Percentiles rank a stretch among this genome's conserved stretches.
Evolutionary conservation across 2,329 filamentous ascomycete species (phyloP).

Genomic region (Aspergillus brunneoviolaceus): DNA sequence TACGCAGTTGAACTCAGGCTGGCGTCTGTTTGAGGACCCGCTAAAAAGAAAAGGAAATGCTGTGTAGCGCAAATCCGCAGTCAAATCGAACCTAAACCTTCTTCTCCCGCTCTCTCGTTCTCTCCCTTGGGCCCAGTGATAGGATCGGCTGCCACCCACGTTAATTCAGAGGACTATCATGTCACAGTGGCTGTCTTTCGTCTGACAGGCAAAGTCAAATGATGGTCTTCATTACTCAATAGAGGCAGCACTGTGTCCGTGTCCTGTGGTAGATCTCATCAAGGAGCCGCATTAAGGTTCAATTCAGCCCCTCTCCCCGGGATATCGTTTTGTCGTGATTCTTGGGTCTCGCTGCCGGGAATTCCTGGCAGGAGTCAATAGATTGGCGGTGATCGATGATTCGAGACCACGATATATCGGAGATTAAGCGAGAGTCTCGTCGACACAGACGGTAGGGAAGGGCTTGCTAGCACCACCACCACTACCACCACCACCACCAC

Average conservation of each 20-base stretch:
- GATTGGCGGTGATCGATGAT: constrained; percentile 10
- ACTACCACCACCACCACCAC: neutral
- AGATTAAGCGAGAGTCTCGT: constrained; percentile 17
- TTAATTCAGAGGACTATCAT: neutral
- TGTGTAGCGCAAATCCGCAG: neutral
- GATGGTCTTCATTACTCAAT: neutral
- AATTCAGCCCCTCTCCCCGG: constrained; percentile 5
- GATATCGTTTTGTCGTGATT: neutral
- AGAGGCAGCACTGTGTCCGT: neutral
- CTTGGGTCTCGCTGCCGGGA: constrained; percentile 4
- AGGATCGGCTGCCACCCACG: neutral
- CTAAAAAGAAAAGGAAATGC: neutral
- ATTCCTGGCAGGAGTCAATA: constrained; percentile 11
- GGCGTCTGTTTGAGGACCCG: neutral
- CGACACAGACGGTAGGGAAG: constrained; percentile 5
- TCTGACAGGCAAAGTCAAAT: neutral
- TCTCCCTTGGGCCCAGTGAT: neutral
- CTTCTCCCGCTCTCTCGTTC: neutral
- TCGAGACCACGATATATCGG: constrained; percentile 18
- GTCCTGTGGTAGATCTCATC: constrained; percentile 5
- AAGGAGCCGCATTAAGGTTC: constrained; percentile 15
- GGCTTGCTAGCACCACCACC: neutral
- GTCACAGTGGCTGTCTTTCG: neutral
- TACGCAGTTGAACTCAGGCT: no score
- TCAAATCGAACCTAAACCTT: neutral